Conservation (phyloP, 176 grass and related monocot species). For the Phragmites australis region DNA sequence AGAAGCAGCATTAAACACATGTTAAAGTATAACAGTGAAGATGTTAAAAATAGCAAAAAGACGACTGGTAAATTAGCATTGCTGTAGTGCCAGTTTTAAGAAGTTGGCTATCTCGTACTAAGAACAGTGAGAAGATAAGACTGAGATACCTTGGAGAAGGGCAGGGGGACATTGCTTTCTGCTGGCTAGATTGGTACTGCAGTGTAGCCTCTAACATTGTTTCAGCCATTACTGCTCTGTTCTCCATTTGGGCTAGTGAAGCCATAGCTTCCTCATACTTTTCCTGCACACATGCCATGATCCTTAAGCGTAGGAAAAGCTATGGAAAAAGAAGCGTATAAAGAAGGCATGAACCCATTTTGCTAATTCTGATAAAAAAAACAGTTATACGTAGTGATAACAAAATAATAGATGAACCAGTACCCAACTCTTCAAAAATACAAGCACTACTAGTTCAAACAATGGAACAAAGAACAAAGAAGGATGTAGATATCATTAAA, state of each 20-base stretch:
- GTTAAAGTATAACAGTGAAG: conserved; percentile 6
- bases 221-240: conserved; percentile 98
- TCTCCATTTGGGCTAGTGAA: conserved; percentile 81
- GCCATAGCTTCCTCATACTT: conserved; percentile 85
- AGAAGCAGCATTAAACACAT: conserved; percentile 15
- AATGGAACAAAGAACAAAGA: not conserved
- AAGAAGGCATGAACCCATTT: not conserved
- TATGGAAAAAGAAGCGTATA: conserved; percentile 14
- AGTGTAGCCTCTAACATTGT: conserved; percentile 98
- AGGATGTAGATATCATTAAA: not conserved
- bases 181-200: conserved; percentile 96
- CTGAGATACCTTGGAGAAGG: conserved; percentile 78
- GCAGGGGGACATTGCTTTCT: conserved; percentile 76
- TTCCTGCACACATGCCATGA: conserved; percentile 65
- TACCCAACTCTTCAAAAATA: not conserved
- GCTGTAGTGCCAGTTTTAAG: conserved; percentile 20
- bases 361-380: conserved; percentile 18
- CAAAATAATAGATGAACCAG: not conserved
- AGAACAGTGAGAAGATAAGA: conserved; percentile 31
- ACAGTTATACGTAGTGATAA: not conserved
- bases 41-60: conserved; percentile 29
- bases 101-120: conserved; percentile 1
- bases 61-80: conserved; percentile 25
- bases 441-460: conserved; percentile 9
- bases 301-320: conserved; percentile 19